Conservation (phyloP, 306 rosid genomes). For the Citrullus colocynthis region DNA sequence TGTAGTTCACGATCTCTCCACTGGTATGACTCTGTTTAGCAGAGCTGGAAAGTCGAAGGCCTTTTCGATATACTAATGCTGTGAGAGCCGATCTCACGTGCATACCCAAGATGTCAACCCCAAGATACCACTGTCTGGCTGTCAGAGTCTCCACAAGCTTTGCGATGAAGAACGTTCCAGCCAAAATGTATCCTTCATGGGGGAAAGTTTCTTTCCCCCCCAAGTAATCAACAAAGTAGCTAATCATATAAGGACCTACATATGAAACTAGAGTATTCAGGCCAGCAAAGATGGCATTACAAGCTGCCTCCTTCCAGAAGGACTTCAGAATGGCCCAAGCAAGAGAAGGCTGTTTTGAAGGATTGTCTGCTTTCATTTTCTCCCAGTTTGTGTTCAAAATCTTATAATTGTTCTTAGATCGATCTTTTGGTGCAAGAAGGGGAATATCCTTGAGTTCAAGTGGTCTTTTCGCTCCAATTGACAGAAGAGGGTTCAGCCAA, state of each 20-base stretch:
- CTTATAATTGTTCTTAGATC: conserved; percentile 74
- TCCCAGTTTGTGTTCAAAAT: conserved; percentile 79
- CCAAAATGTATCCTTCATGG: conserved; percentile 82
- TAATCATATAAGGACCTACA: conserved; percentile 91
- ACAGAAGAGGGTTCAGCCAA: conserved; percentile 79
- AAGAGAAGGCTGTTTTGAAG: conserved; percentile 53
- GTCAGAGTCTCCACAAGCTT: conserved; percentile 91
- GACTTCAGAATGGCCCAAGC: conserved; percentile 89
- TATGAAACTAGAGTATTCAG: conserved; percentile 82
- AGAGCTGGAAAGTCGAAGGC: conserved; percentile 79
- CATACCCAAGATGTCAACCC: conserved; percentile 98
- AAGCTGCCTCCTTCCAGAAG: conserved; percentile 93
- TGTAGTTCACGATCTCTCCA: conserved; percentile 93
- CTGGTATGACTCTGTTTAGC: conserved; percentile 95
- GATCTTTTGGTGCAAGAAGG: conserved; percentile 73
- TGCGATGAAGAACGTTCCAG: conserved; percentile 72
- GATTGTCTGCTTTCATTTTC: conserved; percentile 62
- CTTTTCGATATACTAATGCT: conserved; percentile 88
- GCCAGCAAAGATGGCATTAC: conserved; percentile 90
- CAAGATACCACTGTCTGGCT: conserved; percentile 93
- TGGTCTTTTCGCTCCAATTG: conserved; percentile 74
- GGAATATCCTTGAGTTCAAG: conserved; percentile 98
- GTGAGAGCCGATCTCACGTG: conserved; percentile 92
- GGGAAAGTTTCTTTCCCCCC: conserved; percentile 72
- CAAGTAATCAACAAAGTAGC: conserved; percentile 92